Percentiles rank a stretch among this genome's conserved stretches.
phyloP scores from a whole-genome alignment of 2,329 filamentous ascomycete genomes.

The Aspergillus ibericus region DNA sequence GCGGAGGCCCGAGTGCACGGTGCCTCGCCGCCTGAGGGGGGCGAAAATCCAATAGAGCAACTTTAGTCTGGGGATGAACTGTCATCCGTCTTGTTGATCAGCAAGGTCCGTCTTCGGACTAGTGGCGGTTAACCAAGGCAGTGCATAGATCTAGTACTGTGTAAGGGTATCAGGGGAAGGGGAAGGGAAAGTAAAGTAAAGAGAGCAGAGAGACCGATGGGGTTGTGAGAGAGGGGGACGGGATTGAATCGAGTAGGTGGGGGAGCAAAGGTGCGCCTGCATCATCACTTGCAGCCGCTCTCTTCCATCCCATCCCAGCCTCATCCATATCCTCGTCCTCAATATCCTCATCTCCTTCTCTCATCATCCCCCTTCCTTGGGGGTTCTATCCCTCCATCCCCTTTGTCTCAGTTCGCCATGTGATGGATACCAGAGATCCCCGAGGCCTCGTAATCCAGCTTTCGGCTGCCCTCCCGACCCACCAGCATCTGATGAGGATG shows the following conservation, averaged over 20 bases:
- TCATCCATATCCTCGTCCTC: background rate
- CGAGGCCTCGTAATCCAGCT: slow-evolving; percentile 15
- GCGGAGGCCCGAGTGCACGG: slow-evolving; percentile 1
- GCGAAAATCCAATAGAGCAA: background rate
- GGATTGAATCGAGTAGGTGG: too few species aligned
- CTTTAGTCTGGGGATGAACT: background rate
- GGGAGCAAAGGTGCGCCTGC: too few species aligned
- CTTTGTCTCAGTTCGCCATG: slow-evolving; percentile 3
- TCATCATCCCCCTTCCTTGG: background rate
- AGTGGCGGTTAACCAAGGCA: background rate
- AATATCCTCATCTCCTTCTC: background rate
- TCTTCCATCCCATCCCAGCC: slow-evolving; percentile 5
- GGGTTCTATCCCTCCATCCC: background rate
- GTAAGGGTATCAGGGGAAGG: background rate
- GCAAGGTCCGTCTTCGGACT: background rate
- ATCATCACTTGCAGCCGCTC: background rate
- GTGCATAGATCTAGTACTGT: background rate
- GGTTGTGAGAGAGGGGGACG: background rate
- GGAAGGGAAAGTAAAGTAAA: background rate
- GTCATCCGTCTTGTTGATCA: slow-evolving; percentile 4
- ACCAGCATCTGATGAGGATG: slow-evolving; percentile 3
- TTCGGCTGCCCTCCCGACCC: background rate
- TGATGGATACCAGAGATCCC: slow-evolving; percentile 7
- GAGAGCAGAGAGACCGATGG: background rate
- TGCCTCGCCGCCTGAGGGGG: background rate